Conservation (phyloP, 164 flowering plant genomes). For the Vitis rotundifolia region DNA sequence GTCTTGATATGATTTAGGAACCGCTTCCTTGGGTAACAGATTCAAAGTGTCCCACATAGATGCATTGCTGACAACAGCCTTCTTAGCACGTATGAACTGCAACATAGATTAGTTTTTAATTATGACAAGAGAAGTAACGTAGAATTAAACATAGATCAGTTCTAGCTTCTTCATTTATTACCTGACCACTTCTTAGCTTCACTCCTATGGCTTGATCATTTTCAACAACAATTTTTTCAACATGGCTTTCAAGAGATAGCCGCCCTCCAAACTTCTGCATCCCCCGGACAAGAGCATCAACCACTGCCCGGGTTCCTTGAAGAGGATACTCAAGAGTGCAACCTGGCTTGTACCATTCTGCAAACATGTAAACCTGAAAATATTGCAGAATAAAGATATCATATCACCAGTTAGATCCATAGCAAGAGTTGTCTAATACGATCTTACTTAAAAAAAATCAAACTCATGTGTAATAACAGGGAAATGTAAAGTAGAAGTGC, state of each 20-base stretch:
- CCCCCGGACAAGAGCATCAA: conserved; percentile 92
- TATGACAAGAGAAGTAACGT: background rate
- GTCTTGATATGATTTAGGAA: no score
- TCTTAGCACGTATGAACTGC: conserved; percentile 89
- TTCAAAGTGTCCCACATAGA: no score
- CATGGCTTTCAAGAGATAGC: conserved; percentile 70
- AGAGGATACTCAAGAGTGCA: conserved; percentile 86
- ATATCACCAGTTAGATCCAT: no score
- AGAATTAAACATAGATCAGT: no score
- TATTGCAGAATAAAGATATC: no score
- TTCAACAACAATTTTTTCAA: conserved; percentile 71
- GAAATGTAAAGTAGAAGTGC: no score
- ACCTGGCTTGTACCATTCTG: conserved; percentile 98
- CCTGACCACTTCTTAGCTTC: conserved; percentile 75
- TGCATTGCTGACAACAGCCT: no score
- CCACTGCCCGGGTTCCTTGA: conserved; percentile 80
- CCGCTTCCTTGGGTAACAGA: no score
- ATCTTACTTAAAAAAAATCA: no score
- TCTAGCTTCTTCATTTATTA: conserved; percentile 4
- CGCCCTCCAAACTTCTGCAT: conserved; percentile 85
- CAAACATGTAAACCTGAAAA: conserved; percentile 98
- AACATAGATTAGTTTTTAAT: conserved; percentile 9
- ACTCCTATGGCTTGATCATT: conserved; percentile 85
- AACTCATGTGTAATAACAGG: background rate
- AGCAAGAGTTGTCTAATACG: no score